Percentiles rank a stretch among this genome's conserved stretches.
These are phyloP conservation scores for Candida sanyaensis DNA, from an alignment of 1,139 yeast species.

Conservation along the genomic window DNA sequence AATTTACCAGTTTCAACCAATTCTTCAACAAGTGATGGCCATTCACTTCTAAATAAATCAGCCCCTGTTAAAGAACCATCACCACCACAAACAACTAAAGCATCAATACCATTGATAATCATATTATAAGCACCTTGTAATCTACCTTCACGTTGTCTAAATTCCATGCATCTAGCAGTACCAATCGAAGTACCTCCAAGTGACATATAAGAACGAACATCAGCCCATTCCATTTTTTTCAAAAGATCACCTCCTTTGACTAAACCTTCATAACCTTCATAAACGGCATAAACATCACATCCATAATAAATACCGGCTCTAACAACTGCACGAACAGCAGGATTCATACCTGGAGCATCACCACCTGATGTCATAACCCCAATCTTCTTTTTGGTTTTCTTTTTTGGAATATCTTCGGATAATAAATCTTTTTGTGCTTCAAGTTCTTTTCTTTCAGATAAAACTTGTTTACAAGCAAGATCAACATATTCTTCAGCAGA, in stretches of 20 bases:
- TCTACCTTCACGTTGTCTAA: slow-evolving; percentile 84
- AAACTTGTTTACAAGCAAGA: slow-evolving; percentile 12
- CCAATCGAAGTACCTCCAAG: slow-evolving; percentile 96
- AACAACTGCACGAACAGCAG: slow-evolving; percentile 91
- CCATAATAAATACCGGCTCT: slow-evolving; percentile 85
- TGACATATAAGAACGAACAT: slow-evolving; percentile 88
- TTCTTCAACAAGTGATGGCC: slow-evolving; percentile 86
- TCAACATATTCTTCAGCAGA: slow-evolving; percentile 29
- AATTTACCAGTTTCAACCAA: slow-evolving; percentile 56
- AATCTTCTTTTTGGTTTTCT: slow-evolving; percentile 52
- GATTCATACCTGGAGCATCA: slow-evolving; percentile 98
- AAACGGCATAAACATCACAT: slow-evolving; percentile 93
- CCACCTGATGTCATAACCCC: slow-evolving; percentile 99
- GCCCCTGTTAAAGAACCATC: slow-evolving; percentile 99
- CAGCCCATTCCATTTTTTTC: slow-evolving; percentile 84
- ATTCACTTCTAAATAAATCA: slow-evolving; percentile 86
- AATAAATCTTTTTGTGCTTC: neutral
- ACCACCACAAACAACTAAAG: slow-evolving; percentile 97
- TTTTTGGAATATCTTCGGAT: slow-evolving; percentile 9
- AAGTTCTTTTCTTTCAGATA: slow-evolving; percentile 4
- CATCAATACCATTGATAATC: slow-evolving; percentile 89
- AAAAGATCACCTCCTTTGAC: slow-evolving; percentile 82
- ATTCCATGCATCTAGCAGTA: slow-evolving; percentile 88
- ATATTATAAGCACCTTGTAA: slow-evolving; percentile 79
- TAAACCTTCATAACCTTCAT: slow-evolving; percentile 94